Base-by-base conservation (phyloP, 257 asterid species). In the Marsdenia floribunda region DNA sequence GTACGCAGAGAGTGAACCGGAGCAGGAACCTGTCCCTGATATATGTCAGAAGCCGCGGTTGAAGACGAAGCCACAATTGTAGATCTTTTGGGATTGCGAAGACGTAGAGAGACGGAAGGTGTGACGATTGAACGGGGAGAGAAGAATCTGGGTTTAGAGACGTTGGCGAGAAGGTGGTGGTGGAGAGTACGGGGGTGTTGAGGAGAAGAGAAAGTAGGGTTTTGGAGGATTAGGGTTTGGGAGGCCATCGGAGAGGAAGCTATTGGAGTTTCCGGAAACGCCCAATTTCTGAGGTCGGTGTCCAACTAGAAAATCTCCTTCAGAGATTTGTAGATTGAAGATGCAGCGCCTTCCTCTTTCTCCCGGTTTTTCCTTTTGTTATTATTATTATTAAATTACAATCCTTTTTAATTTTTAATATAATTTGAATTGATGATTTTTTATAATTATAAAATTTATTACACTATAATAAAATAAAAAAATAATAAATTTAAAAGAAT, bases 241-340 rank as follows among this genome's bases (percentile, higher is more conserved):
- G 90, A 76, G 7, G 90, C 89, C 88, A 89, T 73, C 40, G 79
- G 75, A 73, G 92, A 79, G 68, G 84, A 74, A 79, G 89, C 85
- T 85, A 85, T 69, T 15, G 55, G 55, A 55, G 54, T 37, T 40
- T 26, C 68, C 70, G 35, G 26, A 61, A 53, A 14, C 53, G 21
- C 40, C 72, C n/a, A 37, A 70, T 33, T 69, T 29, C 60, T 22
- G 38, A 59, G 35, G 18, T 18, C 58, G 55, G 70, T 24, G 16
- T 16, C 50, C 47, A 63, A 22, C 44, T 61, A 5, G 42, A 61
- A 29, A 61, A 61, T 61, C 0, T 7, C 47, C 65, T 24, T 3
- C 44, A 3, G 61, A 21, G 61, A 6, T 14, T 29, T 61, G 10
- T 14, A 5, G 68, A 61, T 61, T 61, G 44, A 61, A 29, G 42